Base-by-base conservation (phyloP, 2,329 filamentous ascomycete species). In the Rutstroemia sp. region DNA sequence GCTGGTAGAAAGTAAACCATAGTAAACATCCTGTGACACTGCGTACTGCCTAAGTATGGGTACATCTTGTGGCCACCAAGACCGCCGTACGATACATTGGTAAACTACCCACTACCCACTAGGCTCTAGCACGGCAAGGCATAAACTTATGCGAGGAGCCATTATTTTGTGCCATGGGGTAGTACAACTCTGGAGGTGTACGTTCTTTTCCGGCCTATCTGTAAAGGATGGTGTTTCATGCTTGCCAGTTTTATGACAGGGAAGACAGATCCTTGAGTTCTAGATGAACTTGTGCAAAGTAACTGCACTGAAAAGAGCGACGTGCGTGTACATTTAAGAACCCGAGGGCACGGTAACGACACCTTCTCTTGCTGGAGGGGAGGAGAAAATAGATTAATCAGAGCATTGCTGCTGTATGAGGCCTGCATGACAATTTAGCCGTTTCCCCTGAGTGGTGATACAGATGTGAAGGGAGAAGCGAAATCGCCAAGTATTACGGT, bases 301-400 rank as follows among this genome's bases (percentile, higher is more conserved):
- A 23, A 39, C 38, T 54, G 51, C 14, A 37, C 38, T 42, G 39
- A 54, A 48, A 19, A 44, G 6, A 49, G 30, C 51, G n/a, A 49
- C n/a, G 16, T 49, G 51, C 42, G 23, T 27, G 30, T 34, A 34
- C 30, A 34, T 9, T 34, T 34, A 34, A 9, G 25, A 25, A 48
- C 51, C 51, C 51, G 30, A 54, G 51, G 19, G 51, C 19, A 54
- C 51, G 51, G 51, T 54, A 54, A 48, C 42, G 51, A 42, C 48
- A 37, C 27, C 19, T 54, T 23, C 19, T 27, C 51, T 38, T 39
- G 9, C 21, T 18, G 16, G 42, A 23, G 27, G 30, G 19, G 30
- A 34, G 9, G 12, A 34, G 10, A 34, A 34, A 34, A 34, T 34
- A 34, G 2, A 14, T 34, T 4, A 14, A 34, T 34, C 30, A 34